Conservation (phyloP, 129 eudicot genomes). For the Mikania micrantha region DNA sequence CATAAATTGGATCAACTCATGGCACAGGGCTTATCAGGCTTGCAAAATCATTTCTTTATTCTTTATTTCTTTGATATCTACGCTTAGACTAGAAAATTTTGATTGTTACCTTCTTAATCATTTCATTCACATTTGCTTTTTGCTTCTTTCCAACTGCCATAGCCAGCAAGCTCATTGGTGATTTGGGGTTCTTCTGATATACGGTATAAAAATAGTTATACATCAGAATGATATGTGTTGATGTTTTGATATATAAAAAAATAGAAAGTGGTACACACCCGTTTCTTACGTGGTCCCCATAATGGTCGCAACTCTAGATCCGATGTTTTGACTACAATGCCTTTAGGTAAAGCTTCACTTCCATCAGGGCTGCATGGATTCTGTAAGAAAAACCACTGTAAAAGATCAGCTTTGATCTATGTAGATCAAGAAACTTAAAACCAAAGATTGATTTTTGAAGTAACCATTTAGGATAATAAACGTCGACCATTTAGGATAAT, state of each 20-base stretch:
- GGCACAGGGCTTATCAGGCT: not conserved
- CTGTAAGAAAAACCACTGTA: conserved; percentile 23
- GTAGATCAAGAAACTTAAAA: not conserved
- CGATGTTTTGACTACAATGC: conserved; percentile 59
- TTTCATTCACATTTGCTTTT: conserved; percentile 68
- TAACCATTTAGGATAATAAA: conserved; percentile 3
- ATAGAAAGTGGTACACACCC: conserved; percentile 26
- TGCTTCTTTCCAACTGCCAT: conserved; percentile 91
- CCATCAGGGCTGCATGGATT: conserved; percentile 56
- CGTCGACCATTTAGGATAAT: too few species aligned
- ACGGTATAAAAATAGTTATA: conserved; percentile 14
- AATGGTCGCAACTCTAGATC: conserved; percentile 77
- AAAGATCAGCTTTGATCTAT: not conserved
- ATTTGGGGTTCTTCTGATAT: conserved; percentile 40
- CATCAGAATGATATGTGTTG: not conserved
- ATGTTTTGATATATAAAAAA: not conserved
- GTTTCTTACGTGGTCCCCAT: conserved; percentile 49
- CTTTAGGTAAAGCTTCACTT: conserved; percentile 69
- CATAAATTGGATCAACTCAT: not conserved
- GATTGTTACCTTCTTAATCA: conserved; percentile 54
- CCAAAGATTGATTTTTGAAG: not conserved
- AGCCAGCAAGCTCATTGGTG: conserved; percentile 70
- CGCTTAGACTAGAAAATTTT: not conserved
- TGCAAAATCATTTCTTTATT: not conserved
- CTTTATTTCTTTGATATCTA: not conserved